A percentile compares a stretch with the other conserved stretches of the same genome.
Conservation (phyloP, 2,329 filamentous ascomycete species). For the Rhexocercosporidium sp. region DNA sequence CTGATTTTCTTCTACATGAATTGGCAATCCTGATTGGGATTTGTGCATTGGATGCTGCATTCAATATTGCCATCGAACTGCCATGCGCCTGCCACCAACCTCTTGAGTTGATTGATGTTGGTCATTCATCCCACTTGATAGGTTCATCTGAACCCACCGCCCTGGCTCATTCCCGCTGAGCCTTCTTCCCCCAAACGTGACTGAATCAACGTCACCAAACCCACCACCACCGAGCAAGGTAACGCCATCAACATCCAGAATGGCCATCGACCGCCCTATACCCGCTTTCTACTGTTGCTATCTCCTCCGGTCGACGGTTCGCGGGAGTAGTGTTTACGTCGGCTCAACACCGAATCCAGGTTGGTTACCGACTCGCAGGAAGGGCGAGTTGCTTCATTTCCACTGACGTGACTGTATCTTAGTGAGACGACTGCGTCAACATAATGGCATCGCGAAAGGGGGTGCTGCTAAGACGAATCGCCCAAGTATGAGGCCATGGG, state of each 20-base stretch:
- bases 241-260: slow-evolving; percentile 19
- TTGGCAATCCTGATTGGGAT: neutral
- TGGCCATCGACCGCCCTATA: slow-evolving; percentile 57
- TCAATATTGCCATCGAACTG: neutral
- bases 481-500: slow-evolving; percentile 78
- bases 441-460: slow-evolving; percentile 84
- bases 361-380: slow-evolving; percentile 18
- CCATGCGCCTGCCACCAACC: neutral
- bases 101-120: neutral
- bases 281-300: slow-evolving; percentile 95
- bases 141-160: neutral
- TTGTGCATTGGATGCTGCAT: neutral
- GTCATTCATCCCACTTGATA: neutral
- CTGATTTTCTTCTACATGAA: neutral
- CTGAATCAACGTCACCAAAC: neutral
- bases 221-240: slow-evolving; percentile 1
- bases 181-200: neutral
- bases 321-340: slow-evolving; percentile 76
- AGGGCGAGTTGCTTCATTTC: slow-evolving; percentile 9
- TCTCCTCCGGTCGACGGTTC: slow-evolving; percentile 81
- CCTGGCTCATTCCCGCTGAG: neutral
- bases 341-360: slow-evolving; percentile 87
- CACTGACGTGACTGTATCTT: slow-evolving; percentile 19
- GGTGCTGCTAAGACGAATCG: slow-evolving; percentile 80
- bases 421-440: slow-evolving; percentile 81